Evolutionary conservation across 352 stramenopile species (phyloP).

Genomic region (Globisporangium canariense): DNA sequence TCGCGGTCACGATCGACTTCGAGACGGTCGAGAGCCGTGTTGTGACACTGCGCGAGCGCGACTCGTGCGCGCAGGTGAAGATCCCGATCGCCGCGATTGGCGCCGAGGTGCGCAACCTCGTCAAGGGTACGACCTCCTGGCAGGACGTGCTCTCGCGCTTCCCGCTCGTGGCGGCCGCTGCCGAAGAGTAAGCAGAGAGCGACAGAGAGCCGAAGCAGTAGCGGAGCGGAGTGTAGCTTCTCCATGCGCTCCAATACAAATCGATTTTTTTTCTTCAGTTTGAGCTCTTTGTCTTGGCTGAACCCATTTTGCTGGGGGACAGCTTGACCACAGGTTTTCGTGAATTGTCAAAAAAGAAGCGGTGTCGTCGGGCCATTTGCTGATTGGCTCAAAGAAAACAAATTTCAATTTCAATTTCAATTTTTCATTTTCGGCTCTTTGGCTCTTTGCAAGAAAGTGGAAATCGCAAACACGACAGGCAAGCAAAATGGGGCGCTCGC

Average conservation of each 20-base stretch:
- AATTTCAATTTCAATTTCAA: no score
- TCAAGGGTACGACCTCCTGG: slow-evolving; percentile 86
- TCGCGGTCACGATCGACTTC: slow-evolving; percentile 99
- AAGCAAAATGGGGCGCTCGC: slow-evolving; percentile 55
- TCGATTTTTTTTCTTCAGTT: background rate
- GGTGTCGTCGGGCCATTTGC: background rate
- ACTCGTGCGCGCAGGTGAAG: slow-evolving; percentile 96
- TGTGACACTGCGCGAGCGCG: slow-evolving; percentile 98
- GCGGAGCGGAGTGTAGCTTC: background rate
- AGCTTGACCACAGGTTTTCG: background rate
- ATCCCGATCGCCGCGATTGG: slow-evolving; percentile 86
- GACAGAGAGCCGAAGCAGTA: background rate
- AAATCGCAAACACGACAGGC: background rate
- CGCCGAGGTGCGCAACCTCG: slow-evolving; percentile 79
- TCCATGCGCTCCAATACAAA: background rate
- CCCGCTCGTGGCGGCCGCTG: slow-evolving; percentile 63
- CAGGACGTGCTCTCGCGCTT: slow-evolving; percentile 78
- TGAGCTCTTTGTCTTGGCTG: background rate
- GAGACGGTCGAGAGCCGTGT: slow-evolving; percentile 89
- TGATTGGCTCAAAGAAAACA: background rate
- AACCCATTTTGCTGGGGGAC: background rate
- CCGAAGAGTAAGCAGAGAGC: slow-evolving; percentile 20
- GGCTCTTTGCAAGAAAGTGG: background rate
- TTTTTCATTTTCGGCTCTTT: background rate
- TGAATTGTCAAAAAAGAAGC: background rate